phyloP scores from a whole-genome alignment of 257 asterid species.

The Leonotis leonurus region DNA sequence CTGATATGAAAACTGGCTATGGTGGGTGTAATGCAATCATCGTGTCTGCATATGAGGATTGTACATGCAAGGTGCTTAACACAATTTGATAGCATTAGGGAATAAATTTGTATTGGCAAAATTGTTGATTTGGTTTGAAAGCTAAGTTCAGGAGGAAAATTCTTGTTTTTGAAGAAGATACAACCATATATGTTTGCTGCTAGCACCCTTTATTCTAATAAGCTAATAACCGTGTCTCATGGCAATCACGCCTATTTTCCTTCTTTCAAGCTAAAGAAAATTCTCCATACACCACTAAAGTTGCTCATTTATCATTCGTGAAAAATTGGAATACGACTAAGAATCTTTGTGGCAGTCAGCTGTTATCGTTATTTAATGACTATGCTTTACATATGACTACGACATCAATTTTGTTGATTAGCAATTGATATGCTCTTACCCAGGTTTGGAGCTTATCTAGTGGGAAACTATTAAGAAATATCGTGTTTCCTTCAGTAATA shows the following conservation, averaged over 20 bases:
- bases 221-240: background rate
- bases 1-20: conserved; percentile 64
- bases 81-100: background rate
- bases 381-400: too few species aligned
- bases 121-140: conserved; percentile 1
- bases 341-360: too few species aligned
- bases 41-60: conserved; percentile 89
- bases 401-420: background rate
- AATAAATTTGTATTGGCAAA: background rate
- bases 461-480: conserved; percentile 53
- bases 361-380: too few species aligned
- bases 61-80: conserved; percentile 82
- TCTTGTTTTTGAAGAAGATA: background rate
- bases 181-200: background rate
- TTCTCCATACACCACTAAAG: background rate
- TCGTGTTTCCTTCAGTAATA: conserved; percentile 73
- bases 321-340: too few species aligned
- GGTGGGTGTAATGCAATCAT: conserved; percentile 74
- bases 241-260: background rate
- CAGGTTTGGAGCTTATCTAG: conserved; percentile 87
- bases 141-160: background rate
- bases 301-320: background rate
- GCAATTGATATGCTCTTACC: background rate
- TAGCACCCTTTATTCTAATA: background rate
- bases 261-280: background rate